Conservation (phyloP, 176 grass and related monocot genomes). For the Phyllostachys edulis region DNA sequence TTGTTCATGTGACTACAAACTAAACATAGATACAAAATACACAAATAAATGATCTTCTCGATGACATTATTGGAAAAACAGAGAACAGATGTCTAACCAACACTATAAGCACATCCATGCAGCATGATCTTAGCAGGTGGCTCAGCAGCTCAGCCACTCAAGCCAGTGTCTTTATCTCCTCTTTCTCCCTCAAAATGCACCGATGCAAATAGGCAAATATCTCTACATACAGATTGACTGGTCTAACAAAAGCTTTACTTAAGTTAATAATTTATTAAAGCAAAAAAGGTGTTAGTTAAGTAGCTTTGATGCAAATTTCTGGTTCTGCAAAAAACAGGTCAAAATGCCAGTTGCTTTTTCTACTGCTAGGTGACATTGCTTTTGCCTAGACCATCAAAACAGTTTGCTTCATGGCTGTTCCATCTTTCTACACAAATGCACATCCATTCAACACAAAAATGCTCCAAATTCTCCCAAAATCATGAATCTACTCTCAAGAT, state of each 20-base stretch:
- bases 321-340: conserved; percentile 9
- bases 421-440: conserved; percentile 12
- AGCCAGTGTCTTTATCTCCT: conserved; percentile 17
- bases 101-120: too few species aligned
- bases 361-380: conserved; percentile 13
- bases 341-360: conserved; percentile 19
- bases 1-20: conserved; percentile 39
- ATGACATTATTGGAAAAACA: conserved; percentile 42
- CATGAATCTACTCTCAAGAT: not conserved
- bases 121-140: conserved; percentile 20
- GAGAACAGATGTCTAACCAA: conserved; percentile 31
- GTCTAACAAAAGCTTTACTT: conserved; percentile 18
- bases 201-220: conserved; percentile 30
- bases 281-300: conserved; percentile 12
- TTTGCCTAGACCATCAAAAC: conserved; percentile 12
- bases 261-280: conserved; percentile 1
- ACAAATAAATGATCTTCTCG: conserved; percentile 17
- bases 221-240: conserved; percentile 11
- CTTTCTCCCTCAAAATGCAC: conserved; percentile 32
- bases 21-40: conserved; percentile 45
- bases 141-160: conserved; percentile 27
- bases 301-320: conserved; percentile 10
- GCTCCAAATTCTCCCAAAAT: not conserved
- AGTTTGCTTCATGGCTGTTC: not conserved
- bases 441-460: conserved; percentile 9